Evolutionary conservation across 495 filamentous ascomycete genomes (phyloP).

Genomic region (Penicillium cataractarum): DNA sequence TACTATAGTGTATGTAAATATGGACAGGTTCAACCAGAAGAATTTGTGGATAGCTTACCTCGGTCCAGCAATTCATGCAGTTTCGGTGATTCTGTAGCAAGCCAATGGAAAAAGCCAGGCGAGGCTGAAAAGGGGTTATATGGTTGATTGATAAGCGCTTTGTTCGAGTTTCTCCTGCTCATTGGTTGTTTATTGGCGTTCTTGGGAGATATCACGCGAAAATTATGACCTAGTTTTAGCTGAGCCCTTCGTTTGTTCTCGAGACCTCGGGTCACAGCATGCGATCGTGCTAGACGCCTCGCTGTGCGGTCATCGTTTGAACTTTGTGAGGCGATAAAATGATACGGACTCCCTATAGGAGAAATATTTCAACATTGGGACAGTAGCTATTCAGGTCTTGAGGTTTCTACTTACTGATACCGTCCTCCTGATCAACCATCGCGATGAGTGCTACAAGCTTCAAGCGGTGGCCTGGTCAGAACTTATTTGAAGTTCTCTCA

Average conservation of each 20-base stretch:
- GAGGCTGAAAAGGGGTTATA: slow-evolving; percentile 5
- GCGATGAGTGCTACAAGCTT: no score
- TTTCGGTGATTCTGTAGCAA: slow-evolving; percentile 35
- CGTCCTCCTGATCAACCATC: neutral
- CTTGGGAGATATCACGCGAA: slow-evolving; percentile 18
- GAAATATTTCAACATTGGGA: neutral
- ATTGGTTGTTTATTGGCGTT: neutral
- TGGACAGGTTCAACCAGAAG: no score
- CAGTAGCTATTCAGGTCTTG: neutral
- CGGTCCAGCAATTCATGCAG: slow-evolving; percentile 31
- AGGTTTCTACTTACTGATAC: neutral
- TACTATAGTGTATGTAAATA: slow-evolving; percentile 13
- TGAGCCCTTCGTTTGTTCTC: slow-evolving; percentile 38
- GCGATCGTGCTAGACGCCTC: slow-evolving; percentile 36
- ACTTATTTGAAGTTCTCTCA: neutral
- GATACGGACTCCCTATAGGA: slow-evolving; percentile 16
- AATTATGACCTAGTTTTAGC: slow-evolving; percentile 34
- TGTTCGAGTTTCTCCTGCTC: neutral
- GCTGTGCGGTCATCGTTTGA: slow-evolving; percentile 25
- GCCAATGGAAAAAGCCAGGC: slow-evolving; percentile 32
- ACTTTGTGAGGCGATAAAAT: slow-evolving; percentile 35
- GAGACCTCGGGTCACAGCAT: slow-evolving; percentile 36
- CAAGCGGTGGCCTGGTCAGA: no score
- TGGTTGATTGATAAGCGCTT: neutral
- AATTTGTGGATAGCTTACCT: no score